These are phyloP conservation scores for Dothistroma pini DNA, from an alignment of 2,329 filamentous ascomycete species.

Conservation along the genomic window DNA sequence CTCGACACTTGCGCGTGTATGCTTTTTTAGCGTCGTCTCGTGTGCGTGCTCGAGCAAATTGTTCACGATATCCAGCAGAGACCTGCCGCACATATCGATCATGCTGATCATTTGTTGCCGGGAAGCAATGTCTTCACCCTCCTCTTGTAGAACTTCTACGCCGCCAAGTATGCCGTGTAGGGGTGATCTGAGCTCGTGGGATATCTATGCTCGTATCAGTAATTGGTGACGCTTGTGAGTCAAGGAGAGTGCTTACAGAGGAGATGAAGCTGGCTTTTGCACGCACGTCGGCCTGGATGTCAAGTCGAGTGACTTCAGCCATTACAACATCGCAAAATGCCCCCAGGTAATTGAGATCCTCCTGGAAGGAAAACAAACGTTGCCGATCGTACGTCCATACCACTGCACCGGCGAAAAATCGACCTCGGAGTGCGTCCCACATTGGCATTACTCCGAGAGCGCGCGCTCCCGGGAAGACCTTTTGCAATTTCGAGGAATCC, in stretches of 20 bases:
- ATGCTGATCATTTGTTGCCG: slow-evolving; percentile 48
- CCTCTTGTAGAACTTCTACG: slow-evolving; percentile 2
- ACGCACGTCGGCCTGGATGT: slow-evolving; percentile 40
- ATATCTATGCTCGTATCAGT: slow-evolving; percentile 31
- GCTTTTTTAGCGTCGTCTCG: not conserved
- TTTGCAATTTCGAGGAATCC: not conserved
- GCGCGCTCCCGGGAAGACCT: slow-evolving; percentile 10
- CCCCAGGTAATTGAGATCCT: slow-evolving; percentile 36
- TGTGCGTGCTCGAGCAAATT: slow-evolving; percentile 37
- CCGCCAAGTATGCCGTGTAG: slow-evolving; percentile 48
- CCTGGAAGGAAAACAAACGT: slow-evolving; percentile 38
- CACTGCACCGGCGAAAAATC: slow-evolving; percentile 30
- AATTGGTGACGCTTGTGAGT: too few species aligned
- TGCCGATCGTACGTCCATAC: slow-evolving; percentile 45
- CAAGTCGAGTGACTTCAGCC: slow-evolving; percentile 39
- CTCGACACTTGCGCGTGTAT: not conserved
- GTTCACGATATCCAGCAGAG: slow-evolving; percentile 47
- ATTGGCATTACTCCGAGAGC: slow-evolving; percentile 15
- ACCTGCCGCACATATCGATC: slow-evolving; percentile 49
- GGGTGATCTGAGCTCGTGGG: slow-evolving; percentile 49
- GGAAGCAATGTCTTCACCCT: slow-evolving; percentile 18
- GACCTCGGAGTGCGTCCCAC: slow-evolving; percentile 12
- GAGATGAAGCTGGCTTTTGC: slow-evolving; percentile 52
- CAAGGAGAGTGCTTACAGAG: slow-evolving; percentile 21
- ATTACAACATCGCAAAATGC: slow-evolving; percentile 43